These are phyloP conservation scores for Boletus subcaerulescens DNA, from an alignment of 768 basidiomycete species.

Conservation along the genomic window DNA sequence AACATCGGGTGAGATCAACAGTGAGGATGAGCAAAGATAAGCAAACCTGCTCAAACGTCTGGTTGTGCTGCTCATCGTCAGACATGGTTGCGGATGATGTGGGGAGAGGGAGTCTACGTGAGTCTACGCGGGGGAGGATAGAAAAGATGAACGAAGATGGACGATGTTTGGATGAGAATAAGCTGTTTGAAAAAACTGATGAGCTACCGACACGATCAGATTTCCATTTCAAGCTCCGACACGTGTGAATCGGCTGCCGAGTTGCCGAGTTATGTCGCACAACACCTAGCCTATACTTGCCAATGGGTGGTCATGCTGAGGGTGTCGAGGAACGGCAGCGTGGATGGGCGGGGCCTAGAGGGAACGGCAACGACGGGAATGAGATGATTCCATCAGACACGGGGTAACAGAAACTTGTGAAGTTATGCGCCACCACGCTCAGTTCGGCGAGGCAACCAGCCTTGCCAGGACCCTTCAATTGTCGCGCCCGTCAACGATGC, in stretches of 20 bases:
- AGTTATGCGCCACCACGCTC: constrained; percentile 1
- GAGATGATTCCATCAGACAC: neutral
- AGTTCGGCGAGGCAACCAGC: no score
- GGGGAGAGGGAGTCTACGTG: constrained; percentile 13
- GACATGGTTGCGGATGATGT: constrained; percentile 55
- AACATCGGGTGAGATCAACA: constrained; percentile 18
- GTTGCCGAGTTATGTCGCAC: constrained; percentile 4
- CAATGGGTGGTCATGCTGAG: no score
- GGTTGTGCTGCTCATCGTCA: constrained; percentile 92
- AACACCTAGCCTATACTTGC: no score
- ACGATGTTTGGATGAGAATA: constrained; percentile 19
- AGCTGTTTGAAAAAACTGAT: constrained; percentile 15
- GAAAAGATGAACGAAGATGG: constrained; percentile 29
- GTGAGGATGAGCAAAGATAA: constrained; percentile 5
- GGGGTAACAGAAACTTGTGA: no score
- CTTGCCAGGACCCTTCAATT: no score
- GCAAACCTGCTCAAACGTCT: constrained; percentile 78
- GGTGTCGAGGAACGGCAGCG: no score
- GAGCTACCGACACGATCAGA: constrained; percentile 20
- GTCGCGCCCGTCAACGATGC: neutral
- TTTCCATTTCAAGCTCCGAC: constrained; percentile 43
- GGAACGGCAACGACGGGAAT: neutral
- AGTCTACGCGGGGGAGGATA: constrained; percentile 22
- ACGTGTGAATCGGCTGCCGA: constrained; percentile 21
- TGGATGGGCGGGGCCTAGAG: neutral